These are phyloP conservation scores for Neoascochyta sp. DNA, from an alignment of 2,329 filamentous ascomycete genomes.

Conservation along the genomic window DNA sequence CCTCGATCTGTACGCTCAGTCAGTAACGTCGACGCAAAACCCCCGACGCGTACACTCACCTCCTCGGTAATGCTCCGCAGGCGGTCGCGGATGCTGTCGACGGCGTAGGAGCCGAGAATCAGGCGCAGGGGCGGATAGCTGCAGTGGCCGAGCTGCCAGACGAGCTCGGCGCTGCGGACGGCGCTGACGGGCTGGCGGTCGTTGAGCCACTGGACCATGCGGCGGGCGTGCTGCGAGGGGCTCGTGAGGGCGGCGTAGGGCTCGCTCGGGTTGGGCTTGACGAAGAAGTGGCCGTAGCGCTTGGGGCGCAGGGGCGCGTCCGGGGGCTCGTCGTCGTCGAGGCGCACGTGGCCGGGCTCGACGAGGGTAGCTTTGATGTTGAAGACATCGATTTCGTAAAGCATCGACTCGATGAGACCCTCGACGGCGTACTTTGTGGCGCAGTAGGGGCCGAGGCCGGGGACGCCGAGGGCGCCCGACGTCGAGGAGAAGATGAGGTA, in stretches of 20 bases:
- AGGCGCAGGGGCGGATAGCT: conserved; percentile 85
- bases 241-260: conserved; percentile 74
- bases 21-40: no score
- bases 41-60: no score
- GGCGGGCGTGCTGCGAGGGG: conserved; percentile 80
- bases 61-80: conserved; percentile 90
- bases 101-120: conserved; percentile 87
- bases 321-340: conserved; percentile 67
- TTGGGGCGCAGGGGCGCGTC: conserved; percentile 52
- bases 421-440: conserved; percentile 97
- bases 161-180: conserved; percentile 85
- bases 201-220: conserved; percentile 92
- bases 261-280: conserved; percentile 73
- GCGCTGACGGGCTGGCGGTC: conserved; percentile 90
- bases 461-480: conserved; percentile 86
- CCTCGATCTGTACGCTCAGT: conserved; percentile 19
- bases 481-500: conserved; percentile 96
- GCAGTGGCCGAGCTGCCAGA: conserved; percentile 93
- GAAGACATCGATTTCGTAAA: conserved; percentile 89
- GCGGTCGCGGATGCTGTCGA: conserved; percentile 90
- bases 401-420: conserved; percentile 90
- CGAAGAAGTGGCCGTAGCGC: conserved; percentile 86
- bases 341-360: conserved; percentile 80
- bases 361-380: conserved; percentile 93
- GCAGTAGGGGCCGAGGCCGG: conserved; percentile 88